A percentile compares a stretch with the other conserved stretches of the same genome.
Conservation (phyloP, 148 eudicot species). For the Polygonum aviculare region DNA sequence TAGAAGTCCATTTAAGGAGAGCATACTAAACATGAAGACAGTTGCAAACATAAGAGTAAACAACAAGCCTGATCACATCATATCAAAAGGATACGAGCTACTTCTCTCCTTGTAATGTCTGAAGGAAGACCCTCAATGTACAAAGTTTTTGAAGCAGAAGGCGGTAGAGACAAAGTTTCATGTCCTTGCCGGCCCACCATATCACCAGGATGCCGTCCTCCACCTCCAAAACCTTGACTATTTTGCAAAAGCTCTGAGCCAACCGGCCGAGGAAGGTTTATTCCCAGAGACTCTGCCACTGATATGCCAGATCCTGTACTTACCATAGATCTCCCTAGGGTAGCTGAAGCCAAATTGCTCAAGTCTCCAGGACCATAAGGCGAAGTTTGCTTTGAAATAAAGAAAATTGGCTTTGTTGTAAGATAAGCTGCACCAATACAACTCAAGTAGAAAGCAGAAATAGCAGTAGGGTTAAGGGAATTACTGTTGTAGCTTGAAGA, state of each 20-base stretch:
- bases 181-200: constrained; percentile 33
- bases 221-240: constrained; percentile 38
- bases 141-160: constrained; percentile 56
- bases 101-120: constrained; percentile 58
- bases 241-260: constrained; percentile 29
- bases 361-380: constrained; percentile 34
- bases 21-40: not conserved
- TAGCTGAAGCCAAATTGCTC: constrained; percentile 24
- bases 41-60: constrained; percentile 5
- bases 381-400: constrained; percentile 37
- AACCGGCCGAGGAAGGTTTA: constrained; percentile 33
- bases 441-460: not conserved
- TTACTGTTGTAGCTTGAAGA: constrained; percentile 40
- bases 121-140: constrained; percentile 72
- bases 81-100: constrained; percentile 68
- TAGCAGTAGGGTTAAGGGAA: constrained; percentile 1
- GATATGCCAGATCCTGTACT: constrained; percentile 21
- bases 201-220: constrained; percentile 34
- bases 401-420: not conserved
- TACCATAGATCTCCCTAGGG: constrained; percentile 33
- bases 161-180: constrained; percentile 50
- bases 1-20: constrained; percentile 19
- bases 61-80: not conserved
- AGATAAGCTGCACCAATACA: constrained; percentile 2
- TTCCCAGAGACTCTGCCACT: constrained; percentile 28